Evolutionary conservation across 805 yeast species (phyloP).

Genomic region (Suhomyces xylopsoci): DNA sequence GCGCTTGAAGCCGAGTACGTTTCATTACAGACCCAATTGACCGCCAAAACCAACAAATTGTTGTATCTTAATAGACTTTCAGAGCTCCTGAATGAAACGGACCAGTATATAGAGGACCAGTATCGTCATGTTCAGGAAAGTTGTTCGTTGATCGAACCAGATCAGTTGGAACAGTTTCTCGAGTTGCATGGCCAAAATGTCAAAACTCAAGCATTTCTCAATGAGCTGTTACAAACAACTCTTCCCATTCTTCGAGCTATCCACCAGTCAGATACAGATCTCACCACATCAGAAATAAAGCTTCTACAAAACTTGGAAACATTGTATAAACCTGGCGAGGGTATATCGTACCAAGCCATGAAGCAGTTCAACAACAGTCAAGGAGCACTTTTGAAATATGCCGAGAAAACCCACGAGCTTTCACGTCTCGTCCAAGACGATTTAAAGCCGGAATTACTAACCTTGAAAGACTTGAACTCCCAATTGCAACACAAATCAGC

Average conservation of each 20-base stretch:
- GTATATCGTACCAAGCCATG: slow-evolving; percentile 14
- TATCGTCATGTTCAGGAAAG: slow-evolving; percentile 13
- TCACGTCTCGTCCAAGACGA: slow-evolving; percentile 5
- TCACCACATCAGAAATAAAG: slow-evolving; percentile 26
- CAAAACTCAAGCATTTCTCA: slow-evolving; percentile 25
- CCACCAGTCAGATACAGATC: slow-evolving; percentile 24
- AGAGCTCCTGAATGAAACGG: slow-evolving; percentile 15
- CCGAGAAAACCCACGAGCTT: slow-evolving; percentile 4
- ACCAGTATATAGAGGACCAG: slow-evolving; percentile 12
- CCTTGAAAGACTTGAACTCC: slow-evolving; percentile 12
- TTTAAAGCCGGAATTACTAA: slow-evolving; percentile 17
- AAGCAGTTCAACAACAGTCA: slow-evolving; percentile 7
- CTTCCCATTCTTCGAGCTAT: slow-evolving; percentile 34
- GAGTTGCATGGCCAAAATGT: slow-evolving; percentile 17
- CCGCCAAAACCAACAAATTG: slow-evolving; percentile 22
- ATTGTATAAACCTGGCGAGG: slow-evolving; percentile 12
- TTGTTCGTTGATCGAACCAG: slow-evolving; percentile 8
- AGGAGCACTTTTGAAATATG: slow-evolving; percentile 2
- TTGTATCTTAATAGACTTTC: slow-evolving; percentile 26
- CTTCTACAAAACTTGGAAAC: slow-evolving; percentile 20
- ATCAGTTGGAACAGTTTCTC: slow-evolving; percentile 17
- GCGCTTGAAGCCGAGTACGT: slow-evolving; percentile 26
- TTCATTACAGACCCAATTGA: slow-evolving; percentile 21
- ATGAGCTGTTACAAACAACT: slow-evolving; percentile 24
- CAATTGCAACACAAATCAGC: slow-evolving; percentile 8